Base-by-base conservation (phyloP, 106 monocot genomes). In the Platanthera zijinensis region DNA sequence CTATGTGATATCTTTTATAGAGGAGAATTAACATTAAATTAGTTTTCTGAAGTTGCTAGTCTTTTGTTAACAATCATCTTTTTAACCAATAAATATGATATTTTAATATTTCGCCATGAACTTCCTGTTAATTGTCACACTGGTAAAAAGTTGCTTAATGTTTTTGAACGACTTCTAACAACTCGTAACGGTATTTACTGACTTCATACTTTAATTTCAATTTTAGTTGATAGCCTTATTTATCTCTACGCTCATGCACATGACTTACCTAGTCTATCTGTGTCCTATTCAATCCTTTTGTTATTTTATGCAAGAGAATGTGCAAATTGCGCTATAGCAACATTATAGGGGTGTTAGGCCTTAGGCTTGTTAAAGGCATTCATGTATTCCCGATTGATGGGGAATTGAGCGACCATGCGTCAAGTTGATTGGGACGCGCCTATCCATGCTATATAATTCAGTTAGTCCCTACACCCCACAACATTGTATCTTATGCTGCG, bases 271-370 rank as follows among this genome's bases (percentile, higher is more conserved):
- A 39, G 13, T 67, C 67, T 10, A 67, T 28, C 67, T 1, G 25
- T 28, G 30, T n/a, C 25, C 8, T 10, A 53, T 53, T 30, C 7
- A 28, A 10, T 11, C 45, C 22, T 45, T 46, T 39, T 69, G 4
- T 10, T 46, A 39, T 45, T 39, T 69, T 14, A 69, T 3, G 39
- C 39, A 39, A 39, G 39, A 10, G 13, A 32, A 39, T 45, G 11
- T 69, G 11, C 39, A 69, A 69, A 25, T 78, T 87, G 72, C 85
- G 88, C 77, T 74, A 85, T 73, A 85, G 80, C 8, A 88, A 80
- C 76, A 85, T 54, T 85, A 84, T 73, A 79, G 88, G 62, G 90
- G 85, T 64, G 74, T 91, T 72, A 91, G 82, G 84, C 84, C 7
- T 85, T 88, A 77, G 88, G 88, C 77, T 74, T 91, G 76, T 82